A percentile compares a stretch with the other conserved stretches of the same genome.
phyloP scores from a whole-genome alignment of 1,139 yeast genomes.

The Saccharomyces hybrid region DNA sequence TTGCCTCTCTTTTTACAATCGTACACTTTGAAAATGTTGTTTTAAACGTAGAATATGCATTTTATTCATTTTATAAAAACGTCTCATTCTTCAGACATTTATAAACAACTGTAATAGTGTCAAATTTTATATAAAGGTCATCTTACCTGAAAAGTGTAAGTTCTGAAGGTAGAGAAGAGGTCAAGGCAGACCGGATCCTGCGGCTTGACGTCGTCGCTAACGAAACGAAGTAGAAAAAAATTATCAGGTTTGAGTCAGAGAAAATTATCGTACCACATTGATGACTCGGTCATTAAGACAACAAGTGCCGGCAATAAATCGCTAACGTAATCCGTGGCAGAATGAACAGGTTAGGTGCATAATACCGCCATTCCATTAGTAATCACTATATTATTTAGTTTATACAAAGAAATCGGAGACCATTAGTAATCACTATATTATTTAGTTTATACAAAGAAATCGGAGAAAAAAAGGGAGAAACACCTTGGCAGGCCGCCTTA shows the following conservation, averaged over 20 bases:
- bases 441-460: not conserved
- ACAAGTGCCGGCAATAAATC: not conserved
- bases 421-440: not conserved
- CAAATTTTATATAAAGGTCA: not conserved
- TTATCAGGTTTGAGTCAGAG: not conserved
- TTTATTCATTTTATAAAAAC: not conserved
- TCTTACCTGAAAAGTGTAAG: not conserved
- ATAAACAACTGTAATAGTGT: not conserved
- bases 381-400: not conserved
- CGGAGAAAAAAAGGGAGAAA: not conserved
- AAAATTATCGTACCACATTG: not conserved
- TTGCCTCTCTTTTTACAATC: not conserved
- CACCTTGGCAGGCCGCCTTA: not conserved
- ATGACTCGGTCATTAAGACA: not conserved
- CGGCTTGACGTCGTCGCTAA: not conserved
- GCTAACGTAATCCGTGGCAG: not conserved
- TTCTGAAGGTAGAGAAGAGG: not conserved
- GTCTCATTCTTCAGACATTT: not conserved
- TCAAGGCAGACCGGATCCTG: not conserved
- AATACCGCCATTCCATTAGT: not conserved
- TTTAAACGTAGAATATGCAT: not conserved
- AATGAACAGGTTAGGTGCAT: not conserved
- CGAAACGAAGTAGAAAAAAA: not conserved
- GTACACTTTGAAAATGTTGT: not conserved
- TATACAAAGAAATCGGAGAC: not conserved